Percentiles rank a stretch among this genome's conserved stretches.
These are phyloP conservation scores for Serendipita vermifera DNA, from an alignment of 768 basidiomycete species.

Conservation along the genomic window DNA sequence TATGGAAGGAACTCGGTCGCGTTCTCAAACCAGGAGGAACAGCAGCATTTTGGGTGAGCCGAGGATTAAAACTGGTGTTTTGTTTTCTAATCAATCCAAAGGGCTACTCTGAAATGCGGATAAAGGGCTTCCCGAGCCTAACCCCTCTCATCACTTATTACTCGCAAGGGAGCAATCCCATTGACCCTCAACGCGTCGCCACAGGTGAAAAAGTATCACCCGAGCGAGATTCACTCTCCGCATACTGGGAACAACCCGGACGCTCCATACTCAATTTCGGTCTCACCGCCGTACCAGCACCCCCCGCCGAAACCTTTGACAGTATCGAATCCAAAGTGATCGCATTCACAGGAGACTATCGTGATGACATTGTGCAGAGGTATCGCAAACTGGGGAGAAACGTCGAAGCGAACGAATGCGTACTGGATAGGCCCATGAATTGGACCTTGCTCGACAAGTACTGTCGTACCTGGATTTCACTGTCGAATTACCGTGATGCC, in stretches of 20 bases:
- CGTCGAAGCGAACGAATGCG: not conserved
- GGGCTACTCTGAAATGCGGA: slow-evolving; percentile 57
- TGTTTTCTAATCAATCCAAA: slow-evolving; percentile 12
- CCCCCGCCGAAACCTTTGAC: slow-evolving; percentile 21
- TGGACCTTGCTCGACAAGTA: slow-evolving; percentile 59
- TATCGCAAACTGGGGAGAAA: not conserved
- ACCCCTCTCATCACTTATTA: slow-evolving; percentile 48
- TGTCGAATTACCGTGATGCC: slow-evolving; percentile 51
- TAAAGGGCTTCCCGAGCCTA: slow-evolving; percentile 45
- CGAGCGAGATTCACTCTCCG: slow-evolving; percentile 36
- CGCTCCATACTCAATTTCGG: slow-evolving; percentile 59
- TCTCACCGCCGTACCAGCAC: slow-evolving; percentile 54
- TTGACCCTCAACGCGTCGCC: not conserved
- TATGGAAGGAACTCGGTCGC: slow-evolving; percentile 56
- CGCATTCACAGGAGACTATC: not conserved
- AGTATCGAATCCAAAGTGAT: not conserved
- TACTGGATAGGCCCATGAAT: slow-evolving; percentile 42
- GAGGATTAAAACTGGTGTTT: not conserved
- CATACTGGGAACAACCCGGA: slow-evolving; percentile 72
- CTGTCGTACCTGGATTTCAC: slow-evolving; percentile 54
- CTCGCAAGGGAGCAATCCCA: slow-evolving; percentile 35
- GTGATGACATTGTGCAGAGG: not conserved
- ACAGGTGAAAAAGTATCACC: not conserved
- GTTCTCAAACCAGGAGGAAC: slow-evolving; percentile 50
- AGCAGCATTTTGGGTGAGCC: slow-evolving; percentile 61